Percentiles rank a stretch among this genome's conserved stretches.
These are phyloP conservation scores for Fragaria iinumae DNA, from an alignment of 306 rosid species.

Conservation along the genomic window DNA sequence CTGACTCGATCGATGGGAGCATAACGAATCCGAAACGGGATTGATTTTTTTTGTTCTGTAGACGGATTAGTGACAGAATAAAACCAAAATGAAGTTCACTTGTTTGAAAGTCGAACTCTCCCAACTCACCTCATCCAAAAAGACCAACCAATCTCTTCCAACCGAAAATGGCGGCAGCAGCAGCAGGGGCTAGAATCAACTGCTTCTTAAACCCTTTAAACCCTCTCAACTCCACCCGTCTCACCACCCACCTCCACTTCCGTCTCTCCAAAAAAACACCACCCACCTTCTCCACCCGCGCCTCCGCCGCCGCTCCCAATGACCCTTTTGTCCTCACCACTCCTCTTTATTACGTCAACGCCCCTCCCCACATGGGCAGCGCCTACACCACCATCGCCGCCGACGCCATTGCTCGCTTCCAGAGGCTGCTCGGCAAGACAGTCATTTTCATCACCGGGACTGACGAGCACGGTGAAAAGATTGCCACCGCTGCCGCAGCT, in stretches of 20 bases:
- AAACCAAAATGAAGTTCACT: too few species aligned
- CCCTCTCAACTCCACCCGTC: constrained; percentile 24
- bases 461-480: constrained; percentile 96
- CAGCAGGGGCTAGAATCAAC: constrained; percentile 48
- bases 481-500: constrained; percentile 80
- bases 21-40: too few species aligned
- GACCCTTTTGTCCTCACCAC: constrained; percentile 81
- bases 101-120: too few species aligned
- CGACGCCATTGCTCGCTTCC: constrained; percentile 93
- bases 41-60: too few species aligned
- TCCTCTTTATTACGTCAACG: constrained; percentile 96
- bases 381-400: constrained; percentile 98
- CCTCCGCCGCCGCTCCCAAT: constrained; percentile 2
- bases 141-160: too few species aligned
- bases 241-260: constrained; percentile 24
- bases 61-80: too few species aligned
- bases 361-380: constrained; percentile 99
- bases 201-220: constrained; percentile 53
- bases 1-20: too few species aligned
- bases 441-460: constrained; percentile 89
- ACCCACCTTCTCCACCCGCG: constrained; percentile 37
- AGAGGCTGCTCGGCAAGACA: constrained; percentile 75
- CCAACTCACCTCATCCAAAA: background rate
- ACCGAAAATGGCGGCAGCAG: constrained; percentile 30
- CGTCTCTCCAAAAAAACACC: constrained; percentile 6